phyloP scores from a whole-genome alignment of 345 rosid species.

The Dovyalis caffra region DNA sequence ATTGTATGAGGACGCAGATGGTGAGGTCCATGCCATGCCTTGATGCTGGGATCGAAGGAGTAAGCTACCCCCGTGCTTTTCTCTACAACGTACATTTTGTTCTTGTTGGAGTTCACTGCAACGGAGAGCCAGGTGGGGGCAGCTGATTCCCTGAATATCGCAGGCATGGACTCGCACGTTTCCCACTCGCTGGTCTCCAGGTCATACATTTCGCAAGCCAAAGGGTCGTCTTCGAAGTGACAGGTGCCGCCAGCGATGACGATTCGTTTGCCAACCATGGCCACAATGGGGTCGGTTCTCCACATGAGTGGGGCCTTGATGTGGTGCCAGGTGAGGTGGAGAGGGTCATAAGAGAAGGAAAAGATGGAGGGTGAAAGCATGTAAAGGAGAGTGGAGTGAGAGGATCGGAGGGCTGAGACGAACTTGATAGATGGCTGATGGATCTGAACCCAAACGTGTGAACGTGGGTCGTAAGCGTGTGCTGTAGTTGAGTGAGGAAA shows the following conservation, averaged over 20 bases:
- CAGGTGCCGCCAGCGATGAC: conserved; percentile 63
- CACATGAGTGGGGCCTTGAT: conserved; percentile 50
- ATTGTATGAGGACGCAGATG: conserved; percentile 31
- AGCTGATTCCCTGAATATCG: conserved; percentile 42
- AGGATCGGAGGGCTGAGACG: conserved; percentile 47
- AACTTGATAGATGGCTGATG: conserved; percentile 18
- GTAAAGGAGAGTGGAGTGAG: conserved; percentile 62
- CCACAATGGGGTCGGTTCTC: conserved; percentile 72
- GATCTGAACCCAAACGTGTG: conserved; percentile 54
- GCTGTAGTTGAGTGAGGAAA: conserved; percentile 37
- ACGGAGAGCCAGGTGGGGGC: conserved; percentile 64
- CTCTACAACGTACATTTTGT: conserved; percentile 47
- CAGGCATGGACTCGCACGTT: conserved; percentile 57
- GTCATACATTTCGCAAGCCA: conserved; percentile 64
- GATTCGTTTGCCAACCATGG: conserved; percentile 41
- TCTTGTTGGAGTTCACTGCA: conserved; percentile 30
- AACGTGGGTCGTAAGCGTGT: conserved; percentile 73
- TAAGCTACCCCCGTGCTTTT: conserved; percentile 43
- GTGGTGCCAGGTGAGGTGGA: conserved; percentile 65
- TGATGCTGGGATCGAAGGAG: conserved; percentile 51
- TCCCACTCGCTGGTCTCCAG: conserved; percentile 47
- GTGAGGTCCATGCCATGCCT: conserved; percentile 54
- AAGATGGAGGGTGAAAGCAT: conserved; percentile 47
- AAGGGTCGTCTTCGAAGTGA: conserved; percentile 67
- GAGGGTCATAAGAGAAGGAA: conserved; percentile 70